phyloP scores from a whole-genome alignment of 768 basidiomycete species.

The Leccinum longicurvipes region DNA sequence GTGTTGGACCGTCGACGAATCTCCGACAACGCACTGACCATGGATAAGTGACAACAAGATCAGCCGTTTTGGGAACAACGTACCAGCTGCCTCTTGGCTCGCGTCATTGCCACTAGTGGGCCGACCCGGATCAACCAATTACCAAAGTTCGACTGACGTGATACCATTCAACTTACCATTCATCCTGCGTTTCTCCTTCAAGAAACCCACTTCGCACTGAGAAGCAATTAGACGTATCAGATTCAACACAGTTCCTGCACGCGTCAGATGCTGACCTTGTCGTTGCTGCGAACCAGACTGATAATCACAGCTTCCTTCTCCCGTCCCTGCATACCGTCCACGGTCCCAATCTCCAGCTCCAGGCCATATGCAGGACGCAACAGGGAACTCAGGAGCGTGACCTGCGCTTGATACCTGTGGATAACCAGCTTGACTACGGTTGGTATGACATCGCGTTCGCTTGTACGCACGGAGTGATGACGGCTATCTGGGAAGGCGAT shows the following conservation, averaged over 20 bases:
- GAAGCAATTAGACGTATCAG: conserved; percentile 1
- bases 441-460: neutral
- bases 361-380: conserved; percentile 67
- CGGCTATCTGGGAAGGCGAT: conserved; percentile 68
- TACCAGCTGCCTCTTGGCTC: conserved; percentile 85
- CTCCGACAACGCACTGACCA: conserved; percentile 83
- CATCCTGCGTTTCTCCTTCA: conserved; percentile 87
- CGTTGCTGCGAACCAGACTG: conserved; percentile 89
- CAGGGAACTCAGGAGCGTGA: conserved; percentile 74
- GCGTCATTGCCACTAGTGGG: conserved; percentile 78
- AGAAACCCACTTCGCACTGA: conserved; percentile 88
- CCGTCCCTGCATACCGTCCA: conserved; percentile 96
- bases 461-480: conserved; percentile 74
- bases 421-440: neutral
- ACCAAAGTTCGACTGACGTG: neutral
- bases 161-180: conserved; percentile 56
- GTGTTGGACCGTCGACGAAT: conserved; percentile 85
- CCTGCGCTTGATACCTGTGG: conserved; percentile 85
- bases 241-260: conserved; percentile 6
- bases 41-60: neutral
- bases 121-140: neutral
- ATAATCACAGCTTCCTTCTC: conserved; percentile 95
- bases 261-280: conserved; percentile 45
- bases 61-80: conserved; percentile 23
- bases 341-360: conserved; percentile 84